Evolutionary conservation across 2,329 filamentous ascomycete species (phyloP).

Genomic region (Sporothrix schenckii): DNA sequence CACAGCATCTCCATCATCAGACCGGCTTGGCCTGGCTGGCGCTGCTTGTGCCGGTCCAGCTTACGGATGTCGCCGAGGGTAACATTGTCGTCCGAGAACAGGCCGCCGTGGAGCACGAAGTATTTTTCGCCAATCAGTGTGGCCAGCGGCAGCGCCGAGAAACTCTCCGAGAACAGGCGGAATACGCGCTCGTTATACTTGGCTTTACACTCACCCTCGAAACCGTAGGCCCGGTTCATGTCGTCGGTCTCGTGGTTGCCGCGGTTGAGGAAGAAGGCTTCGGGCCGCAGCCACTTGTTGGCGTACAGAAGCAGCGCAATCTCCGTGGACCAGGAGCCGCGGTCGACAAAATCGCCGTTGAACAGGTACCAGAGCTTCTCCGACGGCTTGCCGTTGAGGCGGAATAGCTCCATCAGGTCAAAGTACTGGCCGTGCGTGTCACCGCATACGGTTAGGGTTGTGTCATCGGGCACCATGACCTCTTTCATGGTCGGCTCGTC

Average conservation of each 20-base stretch:
- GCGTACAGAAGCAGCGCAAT: slow-evolving; percentile 91
- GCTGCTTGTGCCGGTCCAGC: slow-evolving; percentile 49
- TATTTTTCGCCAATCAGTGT: slow-evolving; percentile 90
- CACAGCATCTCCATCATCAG: slow-evolving; percentile 99
- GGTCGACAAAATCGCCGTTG: slow-evolving; percentile 98
- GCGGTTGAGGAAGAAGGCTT: slow-evolving; percentile 90
- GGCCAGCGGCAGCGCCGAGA: slow-evolving; percentile 89
- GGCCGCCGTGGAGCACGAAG: slow-evolving; percentile 88
- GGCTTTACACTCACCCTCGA: slow-evolving; percentile 96
- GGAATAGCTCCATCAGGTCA: slow-evolving; percentile 94
- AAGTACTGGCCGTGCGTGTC: slow-evolving; percentile 99
- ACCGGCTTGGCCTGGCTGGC: slow-evolving; percentile 74
- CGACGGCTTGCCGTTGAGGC: slow-evolving; percentile 79
- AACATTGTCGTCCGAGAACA: slow-evolving; percentile 94
- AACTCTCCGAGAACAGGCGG: slow-evolving; percentile 97
- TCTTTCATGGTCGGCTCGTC: slow-evolving; percentile 97
- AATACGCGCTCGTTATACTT: slow-evolving; percentile 95
- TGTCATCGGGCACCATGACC: slow-evolving; percentile 74
- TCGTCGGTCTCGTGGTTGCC: slow-evolving; percentile 99
- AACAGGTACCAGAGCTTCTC: slow-evolving; percentile 94
- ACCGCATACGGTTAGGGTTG: slow-evolving; percentile 88
- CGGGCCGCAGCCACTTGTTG: slow-evolving; percentile 92
- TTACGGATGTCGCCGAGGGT: slow-evolving; percentile 85
- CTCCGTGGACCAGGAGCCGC: slow-evolving; percentile 97
- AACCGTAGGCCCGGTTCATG: slow-evolving; percentile 98